Evolutionary conservation across 768 basidiomycete genomes (phyloP), one percentile per base, ranked within the genome.

Genomic region (Fomitopsis pulvina): DNA sequence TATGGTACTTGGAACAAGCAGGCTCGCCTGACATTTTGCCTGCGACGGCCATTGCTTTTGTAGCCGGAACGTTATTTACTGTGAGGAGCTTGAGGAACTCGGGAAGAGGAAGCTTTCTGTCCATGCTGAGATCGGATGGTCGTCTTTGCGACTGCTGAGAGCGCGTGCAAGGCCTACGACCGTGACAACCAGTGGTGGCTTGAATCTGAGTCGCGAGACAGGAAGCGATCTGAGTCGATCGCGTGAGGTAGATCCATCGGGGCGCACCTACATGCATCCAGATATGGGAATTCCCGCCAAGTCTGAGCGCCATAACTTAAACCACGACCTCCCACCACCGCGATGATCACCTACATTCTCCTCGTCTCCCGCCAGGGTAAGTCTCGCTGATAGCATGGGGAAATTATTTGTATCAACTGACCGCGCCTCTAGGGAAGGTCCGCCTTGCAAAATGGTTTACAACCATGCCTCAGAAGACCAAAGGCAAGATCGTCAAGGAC

Each of bases 361-460:
- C 83, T 98, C 24, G 80, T 97, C 45, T 96, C 93, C 34, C 81
- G 92, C 50, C 94, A 97, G 83, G 94, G 90, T 66, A 56, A 61
- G 74, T 69, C 27, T 57, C 53, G 28, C 24, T 20, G 11, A 8
- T 28, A 21, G 27, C n/a, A 12, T 40, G 10, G 4, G 4, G 16
- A n/a, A n/a, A n/a, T n/a, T n/a, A n/a, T 18, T 6, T 46, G 21
- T 39, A 29, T 16, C 30, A 6, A 21, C 20, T 47, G 29, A 32
- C 22, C 26, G 8, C 24, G 38, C 18, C 37, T 38, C 20, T 58
- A 94, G 92, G 94, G 57, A 95, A 95, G 72, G 80, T 97, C 45
- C 82, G 95, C 47, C 80, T 97, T 30, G 83, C 92, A 26, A 98
- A 98, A 77, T 98, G 95, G 95, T 98, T 91, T 66, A 77, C 80